Evolutionary conservation across 345 rosid genomes (phyloP).

Genomic region (Eucalyptus erythrocorys): DNA sequence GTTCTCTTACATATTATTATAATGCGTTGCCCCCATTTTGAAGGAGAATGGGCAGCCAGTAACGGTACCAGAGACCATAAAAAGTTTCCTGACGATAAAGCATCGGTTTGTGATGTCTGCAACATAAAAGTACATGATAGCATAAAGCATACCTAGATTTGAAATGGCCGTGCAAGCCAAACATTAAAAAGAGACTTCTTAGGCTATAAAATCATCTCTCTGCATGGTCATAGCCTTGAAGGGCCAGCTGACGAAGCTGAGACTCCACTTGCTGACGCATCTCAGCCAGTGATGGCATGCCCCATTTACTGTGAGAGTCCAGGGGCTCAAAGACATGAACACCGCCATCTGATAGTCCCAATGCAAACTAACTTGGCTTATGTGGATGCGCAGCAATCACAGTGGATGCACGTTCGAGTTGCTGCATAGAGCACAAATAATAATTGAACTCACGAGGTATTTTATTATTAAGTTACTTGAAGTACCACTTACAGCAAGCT

Average conservation of each 20-base stretch:
- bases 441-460: not conserved
- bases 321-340: conserved; percentile 92
- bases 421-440: conserved; percentile 11
- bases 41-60: not conserved
- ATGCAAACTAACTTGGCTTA: conserved; percentile 74
- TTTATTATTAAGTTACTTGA: not conserved
- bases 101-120: not conserved
- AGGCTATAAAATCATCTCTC: conserved; percentile 41
- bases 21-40: not conserved
- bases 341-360: conserved; percentile 93
- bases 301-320: conserved; percentile 95
- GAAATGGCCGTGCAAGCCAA: conserved; percentile 23
- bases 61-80: not conserved
- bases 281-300: conserved; percentile 75
- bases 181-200: conserved; percentile 19
- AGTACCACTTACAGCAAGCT: not conserved
- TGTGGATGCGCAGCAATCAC: conserved; percentile 89
- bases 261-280: conserved; percentile 60
- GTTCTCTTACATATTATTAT: not conserved
- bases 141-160: conserved; percentile 17
- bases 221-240: conserved; percentile 65
- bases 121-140: not conserved
- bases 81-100: not conserved
- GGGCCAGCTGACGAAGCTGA: conserved; percentile 61
- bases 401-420: conserved; percentile 77